Percentiles rank a stretch among this genome's conserved stretches.
These are phyloP conservation scores for Candida corydali DNA, from an alignment of 805 yeast species.

Conservation along the genomic window DNA sequence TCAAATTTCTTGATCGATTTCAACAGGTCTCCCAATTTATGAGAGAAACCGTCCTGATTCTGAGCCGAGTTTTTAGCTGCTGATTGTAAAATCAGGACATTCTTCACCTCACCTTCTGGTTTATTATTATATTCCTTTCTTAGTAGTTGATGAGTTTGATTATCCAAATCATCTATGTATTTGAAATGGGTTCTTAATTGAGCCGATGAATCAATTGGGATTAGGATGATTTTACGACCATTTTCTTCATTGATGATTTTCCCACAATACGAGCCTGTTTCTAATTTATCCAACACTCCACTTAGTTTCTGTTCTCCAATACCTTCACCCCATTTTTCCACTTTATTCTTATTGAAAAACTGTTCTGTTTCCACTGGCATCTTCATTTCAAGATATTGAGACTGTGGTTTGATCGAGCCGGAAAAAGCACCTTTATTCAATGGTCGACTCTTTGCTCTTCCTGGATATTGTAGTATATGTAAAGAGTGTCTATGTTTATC, in stretches of 20 bases:
- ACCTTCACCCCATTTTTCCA: slow-evolving; percentile 59
- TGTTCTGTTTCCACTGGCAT: slow-evolving; percentile 66
- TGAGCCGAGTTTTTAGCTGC: slow-evolving; percentile 28
- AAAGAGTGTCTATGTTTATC: slow-evolving; percentile 21
- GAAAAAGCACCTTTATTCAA: slow-evolving; percentile 30
- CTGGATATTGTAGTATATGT: slow-evolving; percentile 47
- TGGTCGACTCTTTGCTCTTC: slow-evolving; percentile 44
- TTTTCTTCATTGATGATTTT: slow-evolving; percentile 16
- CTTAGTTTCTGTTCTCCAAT: slow-evolving; percentile 58
- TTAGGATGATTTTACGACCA: slow-evolving; percentile 47
- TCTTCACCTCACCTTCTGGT: slow-evolving; percentile 27
- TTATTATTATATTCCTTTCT: slow-evolving; percentile 36
- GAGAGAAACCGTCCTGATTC: slow-evolving; percentile 23
- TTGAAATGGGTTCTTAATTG: slow-evolving; percentile 81
- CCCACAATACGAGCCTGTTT: slow-evolving; percentile 36
- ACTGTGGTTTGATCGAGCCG: slow-evolving; percentile 55
- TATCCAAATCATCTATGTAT: slow-evolving; percentile 64
- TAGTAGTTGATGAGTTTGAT: slow-evolving; percentile 35
- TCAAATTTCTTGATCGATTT: slow-evolving; percentile 35
- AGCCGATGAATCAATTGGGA: slow-evolving; percentile 61
- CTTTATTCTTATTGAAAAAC: slow-evolving; percentile 63
- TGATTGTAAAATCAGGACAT: slow-evolving; percentile 39
- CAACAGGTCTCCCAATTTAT: slow-evolving; percentile 36
- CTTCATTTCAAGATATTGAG: slow-evolving; percentile 68
- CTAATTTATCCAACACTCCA: slow-evolving; percentile 64